Evolutionary conservation across 2,329 filamentous ascomycete genomes (phyloP), one percentile per base, ranked within the genome.

Genomic region (Elsinoe australis): DNA sequence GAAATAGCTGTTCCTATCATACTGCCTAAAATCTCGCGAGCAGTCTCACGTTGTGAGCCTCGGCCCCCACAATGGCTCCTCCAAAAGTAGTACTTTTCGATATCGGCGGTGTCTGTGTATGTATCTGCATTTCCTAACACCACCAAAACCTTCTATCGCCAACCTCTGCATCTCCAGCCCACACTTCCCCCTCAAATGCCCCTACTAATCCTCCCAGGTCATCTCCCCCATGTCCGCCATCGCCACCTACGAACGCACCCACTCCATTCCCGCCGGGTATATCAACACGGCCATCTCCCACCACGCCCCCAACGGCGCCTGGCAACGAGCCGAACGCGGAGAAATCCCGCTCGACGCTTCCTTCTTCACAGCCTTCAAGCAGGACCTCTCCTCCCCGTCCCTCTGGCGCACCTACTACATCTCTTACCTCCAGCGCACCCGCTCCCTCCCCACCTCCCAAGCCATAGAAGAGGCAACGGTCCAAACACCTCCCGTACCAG

Each of bases 101-200:
- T 67, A 92, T 98, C 57, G 92, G 92, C 31, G 92, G 92, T 53
- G 92, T 98, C 57, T 94, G 87, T 74, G 90, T 95, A 83, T 74
- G 87, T 80, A 52, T 46, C 45, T 7, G 26, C 26, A 7, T 6
- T 29, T 29, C 26, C 26, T 29, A 29, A 7, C 26, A 12, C 26
- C 26, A 29, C 26, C 7, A 29, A 6, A 29, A 29, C n/a, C n/a
- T n/a, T n/a, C n/a, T n/a, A n/a, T n/a, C n/a, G n/a, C n/a, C n/a
- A n/a, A n/a, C n/a, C n/a, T 26, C 15, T 39, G 15, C 49, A 33
- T 35, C 14, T 10, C 4, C 32, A 17, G 7, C 5, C 32, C 12
- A 35, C 14, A n/a, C 4, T 17, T 7, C 34, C 19, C 47, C 52
- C 31, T 29, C n/a, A 39, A 51, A 56, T 59, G 5, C 6, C 18